phyloP scores from a whole-genome alignment of 2,329 filamentous ascomycete species.

The Podosphaera fusca region DNA sequence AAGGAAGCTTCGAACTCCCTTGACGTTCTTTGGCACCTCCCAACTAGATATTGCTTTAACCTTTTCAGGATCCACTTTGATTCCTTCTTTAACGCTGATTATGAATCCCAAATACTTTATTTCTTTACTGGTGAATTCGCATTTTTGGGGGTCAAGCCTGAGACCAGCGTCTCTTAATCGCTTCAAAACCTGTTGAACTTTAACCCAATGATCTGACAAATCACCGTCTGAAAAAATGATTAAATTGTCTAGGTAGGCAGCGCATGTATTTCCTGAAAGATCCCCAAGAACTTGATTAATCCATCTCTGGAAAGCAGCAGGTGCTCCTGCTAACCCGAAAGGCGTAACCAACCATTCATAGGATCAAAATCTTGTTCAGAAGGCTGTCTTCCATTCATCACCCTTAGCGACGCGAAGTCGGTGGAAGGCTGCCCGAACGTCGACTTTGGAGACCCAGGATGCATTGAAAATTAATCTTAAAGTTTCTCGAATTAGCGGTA shows the following conservation, averaged over 20 bases:
- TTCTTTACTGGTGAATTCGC: background rate
- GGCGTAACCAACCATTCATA: background rate
- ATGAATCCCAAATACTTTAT: too few species aligned
- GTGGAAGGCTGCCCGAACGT: background rate
- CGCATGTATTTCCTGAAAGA: background rate
- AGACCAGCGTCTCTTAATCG: background rate
- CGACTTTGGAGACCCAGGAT: background rate
- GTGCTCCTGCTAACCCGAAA: too few species aligned
- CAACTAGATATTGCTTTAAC: too few species aligned
- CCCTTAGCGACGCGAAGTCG: background rate
- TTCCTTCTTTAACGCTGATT: too few species aligned
- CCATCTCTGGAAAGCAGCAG: background rate
- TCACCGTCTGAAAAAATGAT: background rate
- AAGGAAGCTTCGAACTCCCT: too few species aligned
- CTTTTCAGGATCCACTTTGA: too few species aligned
- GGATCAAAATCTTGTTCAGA: background rate
- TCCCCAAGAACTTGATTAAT: background rate
- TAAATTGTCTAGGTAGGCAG: background rate
- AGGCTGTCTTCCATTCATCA: background rate
- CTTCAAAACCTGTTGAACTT: background rate
- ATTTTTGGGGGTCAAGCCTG: background rate
- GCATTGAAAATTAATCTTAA: background rate
- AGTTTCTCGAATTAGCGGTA: background rate
- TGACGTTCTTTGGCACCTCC: too few species aligned
- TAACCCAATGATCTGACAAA: background rate